Percentiles rank a stretch among this genome's conserved stretches.
These are phyloP conservation scores for Microbotryomycetes sp. DNA, from an alignment of 1,284 basidiomycete genomes.

Conservation along the genomic window DNA sequence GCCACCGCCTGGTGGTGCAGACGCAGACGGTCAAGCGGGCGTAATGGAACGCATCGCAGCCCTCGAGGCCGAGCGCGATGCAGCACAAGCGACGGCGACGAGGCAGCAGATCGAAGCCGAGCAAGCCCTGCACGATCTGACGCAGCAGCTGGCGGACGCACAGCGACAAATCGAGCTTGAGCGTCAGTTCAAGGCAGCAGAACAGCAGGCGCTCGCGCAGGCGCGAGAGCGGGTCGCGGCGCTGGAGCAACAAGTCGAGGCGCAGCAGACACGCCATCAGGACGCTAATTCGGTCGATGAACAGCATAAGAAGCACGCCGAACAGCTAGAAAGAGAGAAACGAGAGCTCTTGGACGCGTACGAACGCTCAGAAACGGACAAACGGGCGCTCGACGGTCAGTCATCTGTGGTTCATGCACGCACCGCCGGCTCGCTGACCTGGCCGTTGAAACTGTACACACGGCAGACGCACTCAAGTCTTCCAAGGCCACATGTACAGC, in stretches of 20 bases:
- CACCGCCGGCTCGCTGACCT: constrained; percentile 50
- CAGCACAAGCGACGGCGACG: constrained; percentile 7
- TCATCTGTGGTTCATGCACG: constrained; percentile 38
- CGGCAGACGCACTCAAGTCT: constrained; percentile 52
- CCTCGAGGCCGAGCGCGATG: constrained; percentile 18
- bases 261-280: constrained; percentile 54
- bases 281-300: constrained; percentile 52
- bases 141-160: not conserved
- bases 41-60: not conserved
- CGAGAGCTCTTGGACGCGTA: constrained; percentile 65
- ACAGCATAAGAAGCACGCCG: constrained; percentile 65
- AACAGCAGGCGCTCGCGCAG: constrained; percentile 59
- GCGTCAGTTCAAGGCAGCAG: constrained; percentile 39
- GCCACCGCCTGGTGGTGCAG: not conserved
- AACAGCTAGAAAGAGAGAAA: constrained; percentile 69
- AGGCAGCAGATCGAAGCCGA: constrained; percentile 23
- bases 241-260: constrained; percentile 66
- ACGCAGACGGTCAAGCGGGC: not conserved
- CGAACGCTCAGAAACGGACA: constrained; percentile 65
- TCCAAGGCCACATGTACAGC: constrained; percentile 12
- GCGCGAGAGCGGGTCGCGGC: constrained; percentile 62
- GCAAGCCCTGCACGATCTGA: constrained; percentile 21
- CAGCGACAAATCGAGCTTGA: constrained; percentile 36
- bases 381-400: constrained; percentile 40
- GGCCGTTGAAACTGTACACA: too few relatives aligned